Base-by-base conservation (phyloP, 495 filamentous ascomycete species). In the Achaetomiella virescens region DNA sequence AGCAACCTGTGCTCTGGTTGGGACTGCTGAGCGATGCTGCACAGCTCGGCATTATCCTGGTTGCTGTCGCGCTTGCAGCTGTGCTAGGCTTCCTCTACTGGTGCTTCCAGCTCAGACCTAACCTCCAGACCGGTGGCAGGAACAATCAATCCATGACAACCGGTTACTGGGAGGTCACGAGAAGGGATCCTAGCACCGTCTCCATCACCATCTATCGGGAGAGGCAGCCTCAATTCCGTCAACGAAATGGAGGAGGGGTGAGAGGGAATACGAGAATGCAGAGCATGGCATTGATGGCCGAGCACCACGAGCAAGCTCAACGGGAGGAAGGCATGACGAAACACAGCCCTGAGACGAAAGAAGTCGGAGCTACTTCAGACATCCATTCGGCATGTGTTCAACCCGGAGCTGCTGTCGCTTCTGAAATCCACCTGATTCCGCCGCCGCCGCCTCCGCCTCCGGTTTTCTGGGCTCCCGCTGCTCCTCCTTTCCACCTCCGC, bases 11-110 rank as follows among this genome's bases (percentile, higher is more conserved):
- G 3, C 20, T 46, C 49, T n/a, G 57, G 61, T 3, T 66, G 64
- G 64, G 27, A 47, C 52, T 66, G 64, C 48, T 66, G 17, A 53
- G 38, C 21, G 47, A 46, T 31, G 41, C 40, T 5, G 45, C 56
- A 21, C 58, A 61, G 17, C 46, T 48, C 35, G 64, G 64, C 24
- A 42, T 61, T 31, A 56, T 66, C 17, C 52, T 66, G 1, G 41
- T 52, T 2, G 29, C 52, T 11, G 22, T 52, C 29, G 40, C 42
- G 7, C 7, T 46, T 18, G 31, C 46, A 8, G 0, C 21, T 3
- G 38, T 24, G 6, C 3, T 52, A 6, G 48, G 18, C 2, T 57
- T 52, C 17, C 0, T 52, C 2, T 57, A 52, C 48, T 57, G 55
- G 55, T 40, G 42, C 7, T 25, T 57, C 15, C 17, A 52, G 17